Evolutionary conservation across 2,329 filamentous ascomycete species (phyloP), one percentile per base, ranked within the genome.

Genomic region (Lasiodiplodia sp.): DNA sequence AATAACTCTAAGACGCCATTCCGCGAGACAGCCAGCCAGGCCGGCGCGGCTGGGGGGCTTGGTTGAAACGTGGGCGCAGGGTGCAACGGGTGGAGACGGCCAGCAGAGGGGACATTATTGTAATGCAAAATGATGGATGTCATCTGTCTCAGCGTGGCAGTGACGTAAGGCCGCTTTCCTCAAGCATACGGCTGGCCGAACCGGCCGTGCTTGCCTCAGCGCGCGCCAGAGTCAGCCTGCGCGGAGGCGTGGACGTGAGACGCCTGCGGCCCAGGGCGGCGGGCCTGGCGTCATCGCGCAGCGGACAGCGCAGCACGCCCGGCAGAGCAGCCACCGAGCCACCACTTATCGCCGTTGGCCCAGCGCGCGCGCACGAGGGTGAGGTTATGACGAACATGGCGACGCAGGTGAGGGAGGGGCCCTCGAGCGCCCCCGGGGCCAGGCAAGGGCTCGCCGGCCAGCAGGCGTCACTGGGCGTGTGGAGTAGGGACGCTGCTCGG

Each of bases 331-430:
- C 63, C 49, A 56, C 63, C 63, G 63, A 66, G 49, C 49, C 63
- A 66, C 60, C 60, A 64, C 44, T 64, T 38, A 63, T 63, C 58
- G 58, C 64, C 64, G 57, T 60, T 60, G 52, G 38, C 64, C 49
- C n/a, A 40, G 63, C 49, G 52, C 52, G 64, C 52, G 64, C 64
- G 64, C 64, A 66, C 52, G 64, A 40, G 53, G 53, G 53, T 40
- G 53, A 49, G 64, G 38, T 47, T 57, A 67, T 67, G 65, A 67
- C 65, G 65, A 67, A 67, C 65, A 67, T 67, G 65, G 65, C 65
- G 52, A 66, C 64, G 58, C 58, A 63, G 58, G 58, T 49, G 38
- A 49, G 58, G 23, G 58, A 49, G 25, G 40, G 40, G 38, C 58
- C 58, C 44, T 16, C 31, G 60, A 58, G 55, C 55, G 55, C 55